A percentile compares a stretch with the other conserved stretches of the same genome.
phyloP scores from a whole-genome alignment of 1,284 basidiomycete species.

The Cystobasidium sp. region DNA sequence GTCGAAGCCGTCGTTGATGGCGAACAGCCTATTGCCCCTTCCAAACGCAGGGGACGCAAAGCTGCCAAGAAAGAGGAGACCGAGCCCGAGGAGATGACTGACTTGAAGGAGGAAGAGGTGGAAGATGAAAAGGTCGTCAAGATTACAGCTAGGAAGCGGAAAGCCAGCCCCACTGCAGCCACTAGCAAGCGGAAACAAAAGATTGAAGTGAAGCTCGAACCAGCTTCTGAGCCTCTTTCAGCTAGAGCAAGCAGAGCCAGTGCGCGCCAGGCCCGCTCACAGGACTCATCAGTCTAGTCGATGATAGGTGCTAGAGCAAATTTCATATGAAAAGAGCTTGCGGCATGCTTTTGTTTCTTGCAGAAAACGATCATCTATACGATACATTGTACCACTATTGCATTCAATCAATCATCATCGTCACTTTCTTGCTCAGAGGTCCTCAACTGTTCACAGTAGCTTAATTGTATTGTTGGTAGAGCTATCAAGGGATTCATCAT shows the following conservation, averaged over 20 bases:
- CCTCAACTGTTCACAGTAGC: neutral
- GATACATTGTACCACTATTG: conserved; percentile 24
- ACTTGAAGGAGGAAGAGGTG: conserved; percentile 4
- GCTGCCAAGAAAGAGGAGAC: conserved; percentile 1
- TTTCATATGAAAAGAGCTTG: no score
- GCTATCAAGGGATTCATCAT: conserved; percentile 13
- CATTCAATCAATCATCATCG: conserved; percentile 11
- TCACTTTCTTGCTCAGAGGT: no score
- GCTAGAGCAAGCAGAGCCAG: conserved; percentile 14
- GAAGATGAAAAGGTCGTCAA: conserved; percentile 5
- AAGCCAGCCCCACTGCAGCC: neutral
- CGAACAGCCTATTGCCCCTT: conserved; percentile 42
- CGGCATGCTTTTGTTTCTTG: neutral
- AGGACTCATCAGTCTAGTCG: no score
- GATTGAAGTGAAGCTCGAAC: conserved; percentile 9
- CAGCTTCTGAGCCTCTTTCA: conserved; percentile 10
- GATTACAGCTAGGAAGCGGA: conserved; percentile 11
- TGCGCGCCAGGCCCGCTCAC: conserved; percentile 4
- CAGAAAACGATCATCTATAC: conserved; percentile 25
- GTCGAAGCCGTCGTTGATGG: conserved; percentile 53
- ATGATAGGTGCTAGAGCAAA: no score
- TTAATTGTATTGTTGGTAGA: conserved; percentile 59
- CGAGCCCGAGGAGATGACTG: neutral
- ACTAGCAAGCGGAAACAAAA: conserved; percentile 3
- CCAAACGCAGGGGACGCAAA: conserved; percentile 11